phyloP scores from a whole-genome alignment of 2,329 filamentous ascomycete species.

The Colletotrichum filicis region DNA sequence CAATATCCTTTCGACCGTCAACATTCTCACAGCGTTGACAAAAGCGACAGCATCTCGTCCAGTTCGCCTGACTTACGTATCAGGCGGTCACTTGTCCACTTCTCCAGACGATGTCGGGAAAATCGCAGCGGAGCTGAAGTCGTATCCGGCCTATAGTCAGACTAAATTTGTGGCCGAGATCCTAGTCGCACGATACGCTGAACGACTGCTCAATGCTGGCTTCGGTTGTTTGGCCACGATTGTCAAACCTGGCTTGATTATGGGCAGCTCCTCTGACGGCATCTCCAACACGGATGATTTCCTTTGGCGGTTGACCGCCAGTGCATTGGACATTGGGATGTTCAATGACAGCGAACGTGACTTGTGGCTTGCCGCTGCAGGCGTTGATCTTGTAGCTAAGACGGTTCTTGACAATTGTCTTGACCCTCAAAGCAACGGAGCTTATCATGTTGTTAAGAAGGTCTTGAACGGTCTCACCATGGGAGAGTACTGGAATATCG shows the following conservation, averaged over 20 bases:
- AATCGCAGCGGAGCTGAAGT: slow-evolving; percentile 4
- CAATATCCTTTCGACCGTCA: slow-evolving; percentile 20
- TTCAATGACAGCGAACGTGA: slow-evolving; percentile 29
- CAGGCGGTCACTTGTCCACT: slow-evolving; percentile 25
- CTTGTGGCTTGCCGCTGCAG: slow-evolving; percentile 36
- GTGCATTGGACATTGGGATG: slow-evolving; percentile 26
- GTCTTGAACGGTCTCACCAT: slow-evolving; percentile 33
- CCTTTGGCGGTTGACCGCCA: slow-evolving; percentile 37
- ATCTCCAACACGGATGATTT: slow-evolving; percentile 40
- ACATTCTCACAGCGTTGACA: slow-evolving; percentile 9
- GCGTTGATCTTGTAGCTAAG: slow-evolving; percentile 33
- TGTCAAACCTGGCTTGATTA: slow-evolving; percentile 39
- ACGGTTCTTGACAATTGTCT: slow-evolving; percentile 21
- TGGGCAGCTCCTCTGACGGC: slow-evolving; percentile 35
- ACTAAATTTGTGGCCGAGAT: slow-evolving; percentile 40
- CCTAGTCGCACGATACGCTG: slow-evolving; percentile 26
- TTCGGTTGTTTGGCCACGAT: slow-evolving; percentile 16
- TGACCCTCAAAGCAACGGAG: not conserved
- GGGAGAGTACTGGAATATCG: slow-evolving; percentile 37
- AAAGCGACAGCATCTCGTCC: not conserved
- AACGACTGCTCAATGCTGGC: not conserved
- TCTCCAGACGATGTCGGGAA: slow-evolving; percentile 3
- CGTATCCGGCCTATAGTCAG: slow-evolving; percentile 36
- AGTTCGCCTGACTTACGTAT: slow-evolving; percentile 17
- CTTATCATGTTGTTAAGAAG: not conserved